A percentile compares a stretch with the other conserved stretches of the same genome.
Evolutionary conservation across 306 rosid genomes (phyloP).

Genomic region (Quercus glauca): DNA sequence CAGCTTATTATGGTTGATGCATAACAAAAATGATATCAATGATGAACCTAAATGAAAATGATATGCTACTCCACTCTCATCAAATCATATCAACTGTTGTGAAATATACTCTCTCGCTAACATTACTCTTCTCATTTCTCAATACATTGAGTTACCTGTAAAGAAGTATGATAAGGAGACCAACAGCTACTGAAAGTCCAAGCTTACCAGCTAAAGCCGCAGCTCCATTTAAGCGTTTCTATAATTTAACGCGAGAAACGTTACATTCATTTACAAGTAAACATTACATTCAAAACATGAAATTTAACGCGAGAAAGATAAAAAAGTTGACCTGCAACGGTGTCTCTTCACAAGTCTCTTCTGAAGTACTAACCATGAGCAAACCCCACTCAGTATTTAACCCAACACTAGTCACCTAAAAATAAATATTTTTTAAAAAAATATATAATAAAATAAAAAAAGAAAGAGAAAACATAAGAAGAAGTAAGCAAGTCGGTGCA

Average conservation of each 20-base stretch:
- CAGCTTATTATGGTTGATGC: too few relatives aligned
- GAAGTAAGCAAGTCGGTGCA: too few relatives aligned
- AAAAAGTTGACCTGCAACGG: constrained; percentile 74
- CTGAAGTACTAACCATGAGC: constrained; percentile 96
- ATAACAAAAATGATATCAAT: too few relatives aligned
- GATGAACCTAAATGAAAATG: too few relatives aligned
- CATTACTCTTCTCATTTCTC: not conserved
- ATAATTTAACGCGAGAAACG: too few relatives aligned
- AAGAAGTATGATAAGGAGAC: constrained; percentile 72
- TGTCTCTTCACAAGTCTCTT: constrained; percentile 97
- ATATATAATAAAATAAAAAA: too few relatives aligned
- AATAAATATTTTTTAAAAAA: not conserved
- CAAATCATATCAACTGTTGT: too few relatives aligned
- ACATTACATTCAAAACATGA: not conserved
- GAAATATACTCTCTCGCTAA: too few relatives aligned
- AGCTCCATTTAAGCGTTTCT: constrained; percentile 95
- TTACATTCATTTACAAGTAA: constrained; percentile 20
- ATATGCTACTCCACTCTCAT: too few relatives aligned
- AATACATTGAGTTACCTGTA: constrained; percentile 50
- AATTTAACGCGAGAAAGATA: not conserved
- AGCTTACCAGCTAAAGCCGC: constrained; percentile 90
- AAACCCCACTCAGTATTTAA: constrained; percentile 96
- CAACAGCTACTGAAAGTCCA: constrained; percentile 79
- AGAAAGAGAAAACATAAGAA: too few relatives aligned
- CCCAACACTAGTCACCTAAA: constrained; percentile 90